Conservation (phyloP, 2,329 filamentous ascomycete species). For the Xylaria hypoxylon region DNA sequence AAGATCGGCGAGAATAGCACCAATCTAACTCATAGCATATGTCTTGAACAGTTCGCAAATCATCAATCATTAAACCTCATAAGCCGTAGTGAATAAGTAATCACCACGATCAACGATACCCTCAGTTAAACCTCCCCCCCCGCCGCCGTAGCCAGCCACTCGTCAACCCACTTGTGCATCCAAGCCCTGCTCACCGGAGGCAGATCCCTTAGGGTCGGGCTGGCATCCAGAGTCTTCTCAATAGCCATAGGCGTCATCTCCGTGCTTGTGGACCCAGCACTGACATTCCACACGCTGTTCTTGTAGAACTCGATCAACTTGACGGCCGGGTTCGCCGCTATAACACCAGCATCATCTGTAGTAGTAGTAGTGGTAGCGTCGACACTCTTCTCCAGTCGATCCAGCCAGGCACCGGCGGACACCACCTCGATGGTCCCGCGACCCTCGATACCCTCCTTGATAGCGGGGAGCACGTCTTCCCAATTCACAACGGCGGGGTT, state of each 20-base stretch:
- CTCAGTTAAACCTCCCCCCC: constrained; percentile 3
- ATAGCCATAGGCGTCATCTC: constrained; percentile 38
- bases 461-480: constrained; percentile 41
- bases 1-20: too few species aligned
- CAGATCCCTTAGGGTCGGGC: constrained; percentile 46
- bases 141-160: constrained; percentile 46
- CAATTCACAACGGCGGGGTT: constrained; percentile 47
- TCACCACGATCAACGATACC: too few species aligned
- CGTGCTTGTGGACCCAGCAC: constrained; percentile 33
- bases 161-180: constrained; percentile 52
- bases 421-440: constrained; percentile 32
- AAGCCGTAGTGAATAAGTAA: neutral
- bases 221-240: constrained; percentile 41
- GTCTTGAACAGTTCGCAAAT: constrained; percentile 1
- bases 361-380: neutral
- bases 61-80: constrained; percentile 8
- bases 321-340: constrained; percentile 47
- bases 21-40: constrained; percentile 8
- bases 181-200: constrained; percentile 47
- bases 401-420: constrained; percentile 36
- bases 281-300: constrained; percentile 36
- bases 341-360: constrained; percentile 9
- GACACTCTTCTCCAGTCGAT: constrained; percentile 15
- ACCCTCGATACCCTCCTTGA: constrained; percentile 34
- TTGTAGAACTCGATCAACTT: constrained; percentile 50